Evolutionary conservation across 345 rosid species (phyloP), one percentile per base, ranked within the genome.

Genomic region (Adansonia digitata): DNA sequence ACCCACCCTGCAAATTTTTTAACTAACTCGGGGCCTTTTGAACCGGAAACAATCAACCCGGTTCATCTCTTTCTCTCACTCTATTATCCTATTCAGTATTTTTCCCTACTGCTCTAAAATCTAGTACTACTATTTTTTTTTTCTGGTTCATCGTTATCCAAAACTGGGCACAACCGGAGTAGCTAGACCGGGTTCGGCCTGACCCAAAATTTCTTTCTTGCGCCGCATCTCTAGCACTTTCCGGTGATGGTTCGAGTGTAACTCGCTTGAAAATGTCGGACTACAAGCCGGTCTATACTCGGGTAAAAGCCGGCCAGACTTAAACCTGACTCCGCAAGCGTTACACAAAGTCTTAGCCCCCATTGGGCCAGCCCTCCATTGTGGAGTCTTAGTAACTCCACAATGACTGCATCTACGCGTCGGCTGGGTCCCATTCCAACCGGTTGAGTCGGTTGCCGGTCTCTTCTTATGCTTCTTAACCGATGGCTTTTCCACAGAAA

Each of bases 211-310:
- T 75, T 83, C 86, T 82, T 86, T 92, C 85, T 84, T 80, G 77
- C 83, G 84, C 24, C 98, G 83, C 86, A 94, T 86, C 82, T 94
- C 98, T 55, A 92, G 74, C 63, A 94, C 98, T 80, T 90, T 92
- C 67, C 95, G 80, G 83, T 92, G 98, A 71, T 89, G 91, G 83
- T 94, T 92, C 20, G 95, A 94, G 80, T 94, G 98, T 78, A 86
- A 61, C 64, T 87, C 87, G 26, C 82, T 83, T 7, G 97, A 91
- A 46, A 91, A 91, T 0, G 98, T 92, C 24, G 97, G 98, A 82
- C 98, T 94, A 65, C 93, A 86, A 51, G 97, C 97, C 3, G 98
- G 97, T 77, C 98, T 79, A 74, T 92, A 94, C 73, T 94, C 97
- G 14, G 98, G 97, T 37, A 89, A 76, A 10, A 94, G 82, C 75